phyloP scores from a whole-genome alignment of 2,329 filamentous ascomycete genomes.

The Paecilomyces sp. region DNA sequence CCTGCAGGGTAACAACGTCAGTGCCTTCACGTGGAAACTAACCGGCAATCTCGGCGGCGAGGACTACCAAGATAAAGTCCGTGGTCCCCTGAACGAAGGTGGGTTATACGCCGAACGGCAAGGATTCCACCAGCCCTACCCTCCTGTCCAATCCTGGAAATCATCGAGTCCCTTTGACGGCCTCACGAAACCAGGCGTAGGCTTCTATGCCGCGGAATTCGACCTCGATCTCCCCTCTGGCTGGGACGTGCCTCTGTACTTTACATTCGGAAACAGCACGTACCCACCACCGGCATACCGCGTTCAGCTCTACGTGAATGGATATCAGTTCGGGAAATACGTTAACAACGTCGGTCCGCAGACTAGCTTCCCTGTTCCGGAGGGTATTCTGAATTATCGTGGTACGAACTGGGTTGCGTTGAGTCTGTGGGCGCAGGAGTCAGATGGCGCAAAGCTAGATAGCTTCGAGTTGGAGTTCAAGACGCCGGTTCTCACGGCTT shows the following conservation, averaged over 20 bases:
- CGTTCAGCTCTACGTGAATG: conserved; percentile 64
- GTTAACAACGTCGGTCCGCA: conserved; percentile 70
- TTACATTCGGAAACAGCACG: conserved; percentile 49
- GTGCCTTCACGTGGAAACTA: conserved; percentile 46
- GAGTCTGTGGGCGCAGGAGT: conserved; percentile 60
- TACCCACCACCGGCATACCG: conserved; percentile 52
- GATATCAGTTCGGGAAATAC: conserved; percentile 65
- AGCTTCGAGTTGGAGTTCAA: conserved; percentile 46
- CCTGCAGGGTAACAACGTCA: conserved; percentile 30
- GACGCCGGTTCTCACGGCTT: conserved; percentile 45
- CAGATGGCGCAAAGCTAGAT: conserved; percentile 49
- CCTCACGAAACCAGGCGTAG: conserved; percentile 41
- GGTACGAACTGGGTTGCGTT: conserved; percentile 64
- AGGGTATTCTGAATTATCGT: conserved; percentile 64
- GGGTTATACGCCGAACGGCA: conserved; percentile 49
- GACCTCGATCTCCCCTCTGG: conserved; percentile 44
- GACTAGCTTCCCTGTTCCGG: conserved; percentile 62
- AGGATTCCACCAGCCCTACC: conserved; percentile 49
- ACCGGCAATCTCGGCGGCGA: conserved; percentile 54
- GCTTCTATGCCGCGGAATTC: conserved; percentile 47
- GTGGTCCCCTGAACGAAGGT: conserved; percentile 53
- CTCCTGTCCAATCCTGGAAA: conserved; percentile 31
- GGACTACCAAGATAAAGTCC: conserved; percentile 43
- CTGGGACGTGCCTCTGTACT: conserved; percentile 50
- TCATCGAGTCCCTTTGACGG: conserved; percentile 29